Evolutionary conservation across 495 filamentous ascomycete genomes (phyloP).

Genomic region (Aspergillus incahuasiensis): DNA sequence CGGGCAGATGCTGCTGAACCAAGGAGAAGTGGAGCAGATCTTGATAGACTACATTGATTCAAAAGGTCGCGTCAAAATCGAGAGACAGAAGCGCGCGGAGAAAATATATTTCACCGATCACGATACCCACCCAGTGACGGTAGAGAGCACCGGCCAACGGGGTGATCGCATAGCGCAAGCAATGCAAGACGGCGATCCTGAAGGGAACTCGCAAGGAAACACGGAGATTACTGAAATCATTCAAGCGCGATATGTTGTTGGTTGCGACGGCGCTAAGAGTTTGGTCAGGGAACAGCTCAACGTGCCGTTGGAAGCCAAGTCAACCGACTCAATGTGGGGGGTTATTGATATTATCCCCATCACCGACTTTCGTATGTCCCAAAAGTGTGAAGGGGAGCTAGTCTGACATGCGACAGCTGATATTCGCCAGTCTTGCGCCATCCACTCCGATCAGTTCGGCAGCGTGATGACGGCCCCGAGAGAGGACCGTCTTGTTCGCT

Average conservation of each 20-base stretch:
- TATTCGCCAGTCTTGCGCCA: constrained; percentile 17
- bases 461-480: constrained; percentile 20
- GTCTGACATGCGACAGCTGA: not conserved
- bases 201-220: not conserved
- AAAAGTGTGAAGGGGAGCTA: not conserved
- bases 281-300: constrained; percentile 20
- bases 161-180: not conserved
- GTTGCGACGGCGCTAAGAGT: constrained; percentile 24
- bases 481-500: constrained; percentile 16
- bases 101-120: constrained; percentile 1
- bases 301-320: constrained; percentile 4
- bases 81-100: constrained; percentile 4
- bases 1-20: constrained; percentile 15
- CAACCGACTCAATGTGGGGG: constrained; percentile 16
- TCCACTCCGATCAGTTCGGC: constrained; percentile 10
- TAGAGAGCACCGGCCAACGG: not conserved
- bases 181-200: not conserved
- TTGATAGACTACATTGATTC: constrained; percentile 10
- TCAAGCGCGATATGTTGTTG: constrained; percentile 25
- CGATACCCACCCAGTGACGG: not conserved
- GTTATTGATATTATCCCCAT: constrained; percentile 25
- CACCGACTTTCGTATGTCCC: constrained; percentile 20
- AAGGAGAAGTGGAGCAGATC: constrained; percentile 16
- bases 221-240: constrained; percentile 15
- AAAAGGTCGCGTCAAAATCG: not conserved